Percentiles rank a stretch among this genome's conserved stretches.
These are phyloP conservation scores for Apiosordaria backusii DNA, from an alignment of 495 filamentous ascomycete species.

Conservation along the genomic window DNA sequence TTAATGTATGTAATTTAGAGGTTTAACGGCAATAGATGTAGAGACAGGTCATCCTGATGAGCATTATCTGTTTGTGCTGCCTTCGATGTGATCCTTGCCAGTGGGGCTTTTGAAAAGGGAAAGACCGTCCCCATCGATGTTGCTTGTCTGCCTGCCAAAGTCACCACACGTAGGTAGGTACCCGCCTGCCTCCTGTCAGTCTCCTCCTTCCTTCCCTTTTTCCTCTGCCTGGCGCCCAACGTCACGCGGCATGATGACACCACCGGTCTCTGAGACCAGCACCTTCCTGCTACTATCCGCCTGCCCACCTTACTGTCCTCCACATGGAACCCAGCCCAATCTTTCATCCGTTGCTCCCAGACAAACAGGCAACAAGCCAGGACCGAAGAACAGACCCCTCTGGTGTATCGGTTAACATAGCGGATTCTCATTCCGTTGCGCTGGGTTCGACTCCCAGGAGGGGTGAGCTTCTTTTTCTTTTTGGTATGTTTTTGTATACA, in stretches of 20 bases:
- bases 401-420: slow-evolving; percentile 14
- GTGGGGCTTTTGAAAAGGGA: background rate
- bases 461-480: slow-evolving; percentile 1
- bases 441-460: slow-evolving; percentile 8
- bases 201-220: background rate
- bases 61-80: background rate
- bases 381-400: slow-evolving; percentile 2
- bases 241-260: background rate
- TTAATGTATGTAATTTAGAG: too few relatives aligned
- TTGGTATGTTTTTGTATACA: background rate
- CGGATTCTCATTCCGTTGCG: slow-evolving; percentile 13
- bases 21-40: background rate
- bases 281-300: background rate
- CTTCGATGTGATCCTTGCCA: background rate
- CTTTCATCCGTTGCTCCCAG: background rate
- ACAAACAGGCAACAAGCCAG: background rate
- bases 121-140: background rate
- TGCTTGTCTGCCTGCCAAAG: background rate
- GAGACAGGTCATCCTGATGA: background rate
- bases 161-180: background rate
- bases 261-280: background rate
- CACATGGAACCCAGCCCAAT: background rate
- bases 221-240: background rate
- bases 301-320: background rate
- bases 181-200: background rate